Base-by-base conservation (phyloP, 805 yeast species). In the Suhomyces emberorum region DNA sequence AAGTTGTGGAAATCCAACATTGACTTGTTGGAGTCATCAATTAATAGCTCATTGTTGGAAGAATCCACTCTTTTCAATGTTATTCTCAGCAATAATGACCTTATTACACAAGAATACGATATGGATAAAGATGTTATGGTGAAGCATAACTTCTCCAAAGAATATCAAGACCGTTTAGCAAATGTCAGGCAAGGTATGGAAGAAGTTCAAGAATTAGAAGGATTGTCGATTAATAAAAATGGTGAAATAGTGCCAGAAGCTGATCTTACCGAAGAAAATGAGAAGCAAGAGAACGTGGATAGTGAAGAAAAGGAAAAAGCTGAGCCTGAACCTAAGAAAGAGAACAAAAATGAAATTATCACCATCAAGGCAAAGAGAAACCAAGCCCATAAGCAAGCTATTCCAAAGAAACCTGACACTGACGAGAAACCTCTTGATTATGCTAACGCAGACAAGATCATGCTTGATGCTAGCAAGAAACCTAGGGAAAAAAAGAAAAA, bases 361-460 rank as follows among this genome's bases (percentile, higher is more conserved):
- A 63, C 72, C 1, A 52, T 74, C 32, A 63, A 65, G 29, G 48
- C 51, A 30, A 57, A 43, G 31, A 36, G 35, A 14, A 18, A 27
- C 16, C 18, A 10, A 22, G 51, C 38, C 34, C 34, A 30, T 12
- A 34, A 32, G 28, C 22, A 34, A 12, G 16, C 16, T 11, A 14
- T 19, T 18, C 37, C n/a, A 29, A 43, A 34, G 40, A 41, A 27
- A 30, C 33, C 32, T 26, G 40, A 38, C 33, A 30, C 15, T 29
- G 38, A 34, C 10, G 51, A 41, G 10, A 57, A 60, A 9, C 55
- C 57, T 5, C 50, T 77, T 31, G 79, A 78, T 47, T 77, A 75
- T 43, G 47, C 56, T 0, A 64, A 54, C 22, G 67, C 71, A 11
- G 66, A 68, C 20, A 72, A 66, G 38, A 59, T 76, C 10, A 52